Conservation (phyloP, 495 filamentous ascomycete genomes). For the Aspergillus kassunensis region DNA sequence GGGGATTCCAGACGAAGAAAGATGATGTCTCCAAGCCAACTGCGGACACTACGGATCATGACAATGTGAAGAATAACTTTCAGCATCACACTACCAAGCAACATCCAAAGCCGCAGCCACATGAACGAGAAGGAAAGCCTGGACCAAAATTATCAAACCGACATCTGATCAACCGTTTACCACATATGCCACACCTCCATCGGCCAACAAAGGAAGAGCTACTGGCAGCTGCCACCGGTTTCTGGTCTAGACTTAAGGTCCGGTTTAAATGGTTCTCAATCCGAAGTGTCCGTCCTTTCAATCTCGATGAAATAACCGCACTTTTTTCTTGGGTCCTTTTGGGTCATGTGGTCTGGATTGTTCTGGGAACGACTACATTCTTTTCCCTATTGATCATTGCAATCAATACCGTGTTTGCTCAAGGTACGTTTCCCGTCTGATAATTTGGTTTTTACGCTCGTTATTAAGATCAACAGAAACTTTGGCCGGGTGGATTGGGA, state of each 20-base stretch:
- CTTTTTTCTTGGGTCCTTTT: slow-evolving; percentile 93
- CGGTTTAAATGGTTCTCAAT: slow-evolving; percentile 98
- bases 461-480: slow-evolving; percentile 60
- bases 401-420: slow-evolving; percentile 94
- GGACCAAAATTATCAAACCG: slow-evolving; percentile 25
- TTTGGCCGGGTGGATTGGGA: slow-evolving; percentile 85
- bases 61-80: slow-evolving; percentile 3
- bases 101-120: not conserved
- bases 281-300: slow-evolving; percentile 90
- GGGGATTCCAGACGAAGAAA: slow-evolving; percentile 34
- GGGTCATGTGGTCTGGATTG: slow-evolving; percentile 90
- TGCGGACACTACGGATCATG: slow-evolving; percentile 5
- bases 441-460: not conserved
- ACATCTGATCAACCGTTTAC: slow-evolving; percentile 60
- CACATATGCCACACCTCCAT: slow-evolving; percentile 67
- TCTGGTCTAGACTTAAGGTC: slow-evolving; percentile 86
- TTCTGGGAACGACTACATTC: slow-evolving; percentile 94
- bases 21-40: slow-evolving; percentile 14
- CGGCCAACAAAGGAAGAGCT: slow-evolving; percentile 92
- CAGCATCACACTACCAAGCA: not conserved
- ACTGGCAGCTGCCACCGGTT: slow-evolving; percentile 84
- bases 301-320: slow-evolving; percentile 88
- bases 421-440: slow-evolving; percentile 52
- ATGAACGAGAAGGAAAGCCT: slow-evolving; percentile 13
- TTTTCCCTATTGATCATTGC: slow-evolving; percentile 84